phyloP scores from a whole-genome alignment of 2,329 filamentous ascomycete species.

The Aspergillus felis region DNA sequence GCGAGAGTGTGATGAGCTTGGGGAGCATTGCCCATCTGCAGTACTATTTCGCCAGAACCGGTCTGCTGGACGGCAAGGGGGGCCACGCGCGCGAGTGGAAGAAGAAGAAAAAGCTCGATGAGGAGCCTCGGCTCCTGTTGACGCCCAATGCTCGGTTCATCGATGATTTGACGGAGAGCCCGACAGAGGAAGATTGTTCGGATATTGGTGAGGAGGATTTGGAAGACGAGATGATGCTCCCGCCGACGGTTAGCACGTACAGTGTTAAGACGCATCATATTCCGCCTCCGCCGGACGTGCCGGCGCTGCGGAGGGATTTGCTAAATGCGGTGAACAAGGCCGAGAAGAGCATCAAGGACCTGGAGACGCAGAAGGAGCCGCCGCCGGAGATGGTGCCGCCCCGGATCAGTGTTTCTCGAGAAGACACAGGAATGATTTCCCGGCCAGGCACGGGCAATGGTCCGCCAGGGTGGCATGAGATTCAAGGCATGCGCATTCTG shows the following conservation, averaged over 20 bases:
- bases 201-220: constrained; percentile 49
- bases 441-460: constrained; percentile 17
- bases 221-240: constrained; percentile 73
- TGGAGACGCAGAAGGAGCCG: constrained; percentile 27
- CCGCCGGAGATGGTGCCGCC: constrained; percentile 25
- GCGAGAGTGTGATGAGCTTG: constrained; percentile 93
- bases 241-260: constrained; percentile 97
- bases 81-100: constrained; percentile 74
- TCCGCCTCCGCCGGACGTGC: constrained; percentile 76
- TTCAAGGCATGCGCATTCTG: constrained; percentile 87
- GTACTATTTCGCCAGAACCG: constrained; percentile 96
- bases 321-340: constrained; percentile 67
- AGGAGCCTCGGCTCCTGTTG: constrained; percentile 39
- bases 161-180: constrained; percentile 49
- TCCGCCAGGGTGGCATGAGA: constrained; percentile 71
- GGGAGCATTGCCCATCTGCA: constrained; percentile 96
- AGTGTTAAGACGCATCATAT: constrained; percentile 77
- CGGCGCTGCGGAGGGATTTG: constrained; percentile 69
- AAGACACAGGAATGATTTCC: constrained; percentile 32
- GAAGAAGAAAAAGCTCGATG: constrained; percentile 42
- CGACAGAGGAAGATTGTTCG: constrained; percentile 37
- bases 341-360: constrained; percentile 58
- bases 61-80: constrained; percentile 87
- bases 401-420: constrained; percentile 29
- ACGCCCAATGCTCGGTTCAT: constrained; percentile 37